Evolutionary conservation across 768 basidiomycete species (phyloP).

Genomic region (Coprinopsis strossmayeri): DNA sequence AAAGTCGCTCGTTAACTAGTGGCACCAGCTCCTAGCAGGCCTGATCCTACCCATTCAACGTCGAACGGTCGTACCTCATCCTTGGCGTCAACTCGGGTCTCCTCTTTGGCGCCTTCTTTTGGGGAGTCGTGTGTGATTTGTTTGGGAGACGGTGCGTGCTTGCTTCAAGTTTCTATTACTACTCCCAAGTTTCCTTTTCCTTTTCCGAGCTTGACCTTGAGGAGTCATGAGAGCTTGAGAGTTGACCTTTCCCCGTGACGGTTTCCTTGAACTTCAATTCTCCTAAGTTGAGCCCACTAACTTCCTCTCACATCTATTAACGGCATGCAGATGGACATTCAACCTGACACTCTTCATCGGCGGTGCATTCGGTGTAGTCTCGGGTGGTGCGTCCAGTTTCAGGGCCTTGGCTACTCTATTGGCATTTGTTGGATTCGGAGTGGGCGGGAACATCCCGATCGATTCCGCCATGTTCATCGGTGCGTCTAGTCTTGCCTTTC

Average conservation of each 20-base stretch:
- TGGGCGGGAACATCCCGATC: not conserved
- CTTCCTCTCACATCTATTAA: too few species aligned
- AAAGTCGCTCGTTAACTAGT: too few species aligned
- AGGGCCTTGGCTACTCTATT: conserved; percentile 44
- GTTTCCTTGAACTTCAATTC: too few species aligned
- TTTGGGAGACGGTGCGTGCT: not conserved
- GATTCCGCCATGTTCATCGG: not conserved
- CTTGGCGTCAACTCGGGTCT: not conserved
- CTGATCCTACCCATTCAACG: not conserved
- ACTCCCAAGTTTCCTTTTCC: too few species aligned
- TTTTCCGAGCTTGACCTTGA: too few species aligned
- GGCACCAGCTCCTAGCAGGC: not conserved
- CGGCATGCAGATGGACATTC: conserved; percentile 30
- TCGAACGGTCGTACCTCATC: not conserved
- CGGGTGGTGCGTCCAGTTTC: conserved; percentile 52
- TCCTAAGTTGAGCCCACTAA: too few species aligned
- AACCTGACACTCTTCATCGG: conserved; percentile 67
- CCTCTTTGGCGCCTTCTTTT: not conserved
- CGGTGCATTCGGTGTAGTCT: conserved; percentile 57
- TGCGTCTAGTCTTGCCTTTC: too few species aligned
- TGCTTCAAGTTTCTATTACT: too few species aligned
- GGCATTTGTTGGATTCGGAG: conserved; percentile 58
- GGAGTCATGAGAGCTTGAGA: too few species aligned
- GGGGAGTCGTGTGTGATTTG: not conserved
- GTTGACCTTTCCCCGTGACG: too few species aligned